Percentiles rank a stretch among this genome's conserved stretches.
Conservation (phyloP, 805 yeast genomes). For the Sugiyamaella mastotermitis region DNA sequence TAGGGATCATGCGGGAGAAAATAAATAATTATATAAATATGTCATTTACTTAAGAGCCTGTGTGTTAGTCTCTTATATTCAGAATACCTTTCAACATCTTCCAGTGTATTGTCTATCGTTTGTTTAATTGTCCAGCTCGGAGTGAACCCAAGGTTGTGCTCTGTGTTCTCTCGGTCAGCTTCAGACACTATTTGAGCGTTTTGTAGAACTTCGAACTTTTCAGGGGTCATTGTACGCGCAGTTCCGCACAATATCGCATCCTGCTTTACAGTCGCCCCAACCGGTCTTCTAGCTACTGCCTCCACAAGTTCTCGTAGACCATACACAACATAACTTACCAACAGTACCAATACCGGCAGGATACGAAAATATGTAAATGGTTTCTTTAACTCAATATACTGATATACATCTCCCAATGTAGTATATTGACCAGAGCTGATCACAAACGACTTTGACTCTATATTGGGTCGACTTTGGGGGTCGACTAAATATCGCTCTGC, state of each 20-base stretch:
- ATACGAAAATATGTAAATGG: slow-evolving; percentile 14
- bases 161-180: no score
- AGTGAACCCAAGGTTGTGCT: no score
- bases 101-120: no score
- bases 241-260: slow-evolving; percentile 15
- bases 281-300: no score
- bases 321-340: slow-evolving; percentile 10
- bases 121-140: no score
- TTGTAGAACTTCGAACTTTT: slow-evolving; percentile 23
- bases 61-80: no score
- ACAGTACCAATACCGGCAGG: slow-evolving; percentile 21
- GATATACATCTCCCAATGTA: slow-evolving; percentile 20
- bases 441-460: slow-evolving; percentile 15
- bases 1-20: no score
- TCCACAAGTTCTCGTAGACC: slow-evolving; percentile 12
- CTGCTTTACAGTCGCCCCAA: slow-evolving; percentile 6
- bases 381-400: slow-evolving; percentile 13
- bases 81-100: no score
- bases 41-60: no score
- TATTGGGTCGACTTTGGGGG: slow-evolving; percentile 16
- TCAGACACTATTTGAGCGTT: no score
- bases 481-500: slow-evolving; percentile 22
- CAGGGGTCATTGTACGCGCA: slow-evolving; percentile 20
- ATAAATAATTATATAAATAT: no score
- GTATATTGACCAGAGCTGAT: slow-evolving; percentile 20